Evolutionary conservation across 2,329 filamentous ascomycete species (phyloP).

Genomic region (Cercospora janseana): DNA sequence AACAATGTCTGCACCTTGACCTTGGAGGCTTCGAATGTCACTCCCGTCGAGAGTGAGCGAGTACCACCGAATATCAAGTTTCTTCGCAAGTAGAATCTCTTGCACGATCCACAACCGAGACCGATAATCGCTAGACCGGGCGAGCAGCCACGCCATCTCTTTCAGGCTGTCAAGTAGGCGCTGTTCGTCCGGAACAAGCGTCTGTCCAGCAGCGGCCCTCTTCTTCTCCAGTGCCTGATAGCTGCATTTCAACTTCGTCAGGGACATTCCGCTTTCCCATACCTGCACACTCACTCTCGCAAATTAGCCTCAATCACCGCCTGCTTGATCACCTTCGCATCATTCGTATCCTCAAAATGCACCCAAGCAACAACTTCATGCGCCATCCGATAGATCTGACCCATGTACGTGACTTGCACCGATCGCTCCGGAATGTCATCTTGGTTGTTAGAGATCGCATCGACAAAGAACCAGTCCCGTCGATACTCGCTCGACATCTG

Average conservation of each 20-base stretch:
- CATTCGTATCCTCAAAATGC: conserved; percentile 13
- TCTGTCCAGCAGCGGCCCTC: background rate
- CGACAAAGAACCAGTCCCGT: conserved; percentile 19
- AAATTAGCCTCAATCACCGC: conserved; percentile 5
- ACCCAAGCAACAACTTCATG: conserved; percentile 18
- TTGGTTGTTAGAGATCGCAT: conserved; percentile 25
- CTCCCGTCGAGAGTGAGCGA: conserved; percentile 4
- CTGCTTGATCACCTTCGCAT: conserved; percentile 10
- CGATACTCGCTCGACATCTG: conserved; percentile 10
- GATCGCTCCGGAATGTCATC: conserved; percentile 18
- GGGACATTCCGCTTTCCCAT: background rate
- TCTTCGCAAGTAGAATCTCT: conserved; percentile 10
- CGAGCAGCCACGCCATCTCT: conserved; percentile 8
- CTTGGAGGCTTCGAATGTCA: background rate
- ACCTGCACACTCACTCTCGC: background rate
- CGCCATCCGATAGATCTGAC: conserved; percentile 21
- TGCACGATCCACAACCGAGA: conserved; percentile 14
- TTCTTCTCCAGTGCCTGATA: background rate
- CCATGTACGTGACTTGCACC: conserved; percentile 25
- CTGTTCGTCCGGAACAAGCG: background rate
- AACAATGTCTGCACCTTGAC: background rate
- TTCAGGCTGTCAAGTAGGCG: background rate
- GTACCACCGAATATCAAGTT: conserved; percentile 7
- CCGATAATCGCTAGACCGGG: conserved; percentile 10
- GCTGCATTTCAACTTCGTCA: background rate